Evolutionary conservation across 352 stramenopile genomes (phyloP), one percentile per base, ranked within the genome.

Genomic region (Globisporangium canariense): DNA sequence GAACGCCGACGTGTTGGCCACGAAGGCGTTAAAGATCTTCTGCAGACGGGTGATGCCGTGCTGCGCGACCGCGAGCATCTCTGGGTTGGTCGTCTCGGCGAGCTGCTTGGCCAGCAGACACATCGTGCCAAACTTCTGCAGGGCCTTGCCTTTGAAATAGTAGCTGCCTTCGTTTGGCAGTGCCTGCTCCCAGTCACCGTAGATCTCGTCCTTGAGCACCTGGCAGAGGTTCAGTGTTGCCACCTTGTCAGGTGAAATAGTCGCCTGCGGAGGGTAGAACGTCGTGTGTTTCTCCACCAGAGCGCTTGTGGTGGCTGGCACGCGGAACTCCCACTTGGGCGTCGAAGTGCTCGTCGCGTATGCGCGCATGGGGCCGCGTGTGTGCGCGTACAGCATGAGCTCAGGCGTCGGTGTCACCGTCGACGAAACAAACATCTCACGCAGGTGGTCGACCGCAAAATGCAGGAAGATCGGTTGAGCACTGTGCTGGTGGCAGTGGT

Each of bases 101-200:
- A 92, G 69, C 18, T 86, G 69, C 46, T 77, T 72, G 1, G 86
- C 81, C 10, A 94, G 65, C n/a, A 94, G 62, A 65, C 81, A 89
- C 79, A 94, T 89, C 0, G 77, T 86, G 3, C 78, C 83, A 54
- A 85, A 91, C 69, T 92, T 92, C 57, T 94, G 86, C 22, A 91
- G 60, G 11, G 76, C 60, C 45, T 94, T 94, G 49, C 86, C 83
- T 60, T 91, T 92, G 64, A 94, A 94, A 73, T 94, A 94, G 68
- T 94, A 94, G 64, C 81, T 90, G 28, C 77, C 83, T 68, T 90
- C 77, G 28, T 72, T 68, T 7, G 80, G 81, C 45, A 92, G 59
- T 8, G 73, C 57, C 46, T 61, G 52, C 16, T 71, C 65, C 86
- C 86, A 94, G 36, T 89, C 70, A n/a, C 71, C 75, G 25, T 91